phyloP scores from a whole-genome alignment of 495 filamentous ascomycete genomes.

The Tuber microsphaerosporum region DNA sequence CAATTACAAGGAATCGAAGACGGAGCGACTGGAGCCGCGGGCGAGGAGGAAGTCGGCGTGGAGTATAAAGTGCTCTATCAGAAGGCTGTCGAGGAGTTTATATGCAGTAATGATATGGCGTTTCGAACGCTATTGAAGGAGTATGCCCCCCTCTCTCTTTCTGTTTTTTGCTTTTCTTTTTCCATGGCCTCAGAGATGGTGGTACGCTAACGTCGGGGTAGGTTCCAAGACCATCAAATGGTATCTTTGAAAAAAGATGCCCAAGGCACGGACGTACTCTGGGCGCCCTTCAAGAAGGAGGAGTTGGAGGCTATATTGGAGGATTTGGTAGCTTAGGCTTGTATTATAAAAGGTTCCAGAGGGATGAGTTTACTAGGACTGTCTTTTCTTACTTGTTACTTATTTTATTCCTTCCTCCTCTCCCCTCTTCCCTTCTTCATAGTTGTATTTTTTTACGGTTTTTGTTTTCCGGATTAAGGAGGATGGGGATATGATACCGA shows the following conservation, averaged over 20 bases:
- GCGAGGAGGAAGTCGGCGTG: constrained; percentile 53
- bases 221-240: constrained; percentile 96
- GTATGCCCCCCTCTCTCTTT: constrained; percentile 45
- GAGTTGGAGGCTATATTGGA: constrained; percentile 86
- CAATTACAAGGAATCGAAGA: constrained; percentile 64
- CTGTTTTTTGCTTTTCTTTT: background rate
- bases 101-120: constrained; percentile 91
- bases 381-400: background rate
- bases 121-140: constrained; percentile 92
- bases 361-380: background rate
- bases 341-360: background rate
- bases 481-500: background rate
- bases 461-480: background rate
- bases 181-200: background rate
- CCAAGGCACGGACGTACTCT: constrained; percentile 73
- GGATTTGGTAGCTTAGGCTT: constrained; percentile 55
- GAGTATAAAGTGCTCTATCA: constrained; percentile 89
- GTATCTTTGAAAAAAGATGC: constrained; percentile 78
- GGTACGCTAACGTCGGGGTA: constrained; percentile 38
- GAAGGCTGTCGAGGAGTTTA: constrained; percentile 91
- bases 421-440: background rate
- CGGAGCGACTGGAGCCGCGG: constrained; percentile 30
- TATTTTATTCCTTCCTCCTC: background rate
- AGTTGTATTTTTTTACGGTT: background rate
- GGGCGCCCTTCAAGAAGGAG: constrained; percentile 76